A percentile compares a stretch with the other conserved stretches of the same genome.
These are phyloP conservation scores for Rubia yunnanensis DNA, from an alignment of 257 asterid genomes.

Conservation along the genomic window DNA sequence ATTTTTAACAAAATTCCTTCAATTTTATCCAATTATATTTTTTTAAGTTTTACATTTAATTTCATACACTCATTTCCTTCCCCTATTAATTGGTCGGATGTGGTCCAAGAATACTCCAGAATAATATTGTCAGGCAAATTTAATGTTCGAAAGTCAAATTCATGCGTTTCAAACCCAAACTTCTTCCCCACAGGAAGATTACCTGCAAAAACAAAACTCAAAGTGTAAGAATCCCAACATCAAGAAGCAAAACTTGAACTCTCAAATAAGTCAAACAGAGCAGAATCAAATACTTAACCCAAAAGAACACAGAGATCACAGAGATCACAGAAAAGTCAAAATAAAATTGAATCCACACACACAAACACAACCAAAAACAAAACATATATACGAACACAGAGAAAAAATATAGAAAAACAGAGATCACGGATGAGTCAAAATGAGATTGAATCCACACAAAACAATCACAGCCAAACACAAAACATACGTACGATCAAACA, in stretches of 20 bases:
- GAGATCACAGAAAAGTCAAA: background rate
- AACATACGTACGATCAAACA: background rate
- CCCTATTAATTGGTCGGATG: background rate
- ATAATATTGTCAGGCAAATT: background rate
- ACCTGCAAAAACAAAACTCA: constrained; percentile 2
- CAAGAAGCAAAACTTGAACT: background rate
- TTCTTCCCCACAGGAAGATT: background rate
- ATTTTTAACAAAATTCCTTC: too few species aligned
- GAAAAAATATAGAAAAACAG: background rate
- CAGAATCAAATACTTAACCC: too few species aligned
- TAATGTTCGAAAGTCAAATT: background rate
- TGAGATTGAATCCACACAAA: background rate
- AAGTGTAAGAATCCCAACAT: background rate
- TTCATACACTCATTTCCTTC: too few species aligned
- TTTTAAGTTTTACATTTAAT: too few species aligned
- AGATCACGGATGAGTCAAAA: too few species aligned
- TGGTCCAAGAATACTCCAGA: background rate
- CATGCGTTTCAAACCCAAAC: constrained; percentile 1
- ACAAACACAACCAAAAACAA: background rate
- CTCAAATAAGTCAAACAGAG: background rate
- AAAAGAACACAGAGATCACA: background rate
- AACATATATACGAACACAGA: background rate
- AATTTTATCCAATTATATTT: too few species aligned
- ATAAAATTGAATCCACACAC: background rate
- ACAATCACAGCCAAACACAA: background rate